Conservation (phyloP, 1,139 yeast species). For the Taphrina wiesneri region DNA sequence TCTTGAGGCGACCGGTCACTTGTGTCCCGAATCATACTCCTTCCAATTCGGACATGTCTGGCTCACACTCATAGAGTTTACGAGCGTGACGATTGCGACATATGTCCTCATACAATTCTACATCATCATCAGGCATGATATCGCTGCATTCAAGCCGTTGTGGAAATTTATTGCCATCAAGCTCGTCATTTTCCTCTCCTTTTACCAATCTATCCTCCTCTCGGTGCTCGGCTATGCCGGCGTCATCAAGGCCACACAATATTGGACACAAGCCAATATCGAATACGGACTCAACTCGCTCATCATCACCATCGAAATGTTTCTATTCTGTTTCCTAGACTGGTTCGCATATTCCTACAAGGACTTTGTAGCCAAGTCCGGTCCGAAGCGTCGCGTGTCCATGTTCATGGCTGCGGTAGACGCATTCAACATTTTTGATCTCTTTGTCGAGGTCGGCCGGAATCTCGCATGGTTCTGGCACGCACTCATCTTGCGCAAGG, state of each 20-base stretch:
- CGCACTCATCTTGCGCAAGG: conserved; percentile 12
- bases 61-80: conserved; percentile 10
- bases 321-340: conserved; percentile 18
- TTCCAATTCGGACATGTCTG: conserved; percentile 12
- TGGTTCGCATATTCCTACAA: conserved; percentile 19
- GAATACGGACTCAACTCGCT: conserved; percentile 23
- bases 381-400: conserved; percentile 10
- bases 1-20: conserved; percentile 16
- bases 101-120: conserved; percentile 16
- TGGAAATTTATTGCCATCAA: conserved; percentile 12
- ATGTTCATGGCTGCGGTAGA: conserved; percentile 17
- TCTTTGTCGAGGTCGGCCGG: conserved; percentile 22
- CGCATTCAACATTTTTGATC: conserved; percentile 15
- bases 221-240: conserved; percentile 20
- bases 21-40: conserved; percentile 10
- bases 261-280: conserved; percentile 21
- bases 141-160: conserved; percentile 7
- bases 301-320: conserved; percentile 22
- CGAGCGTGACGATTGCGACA: conserved; percentile 11
- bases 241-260: conserved; percentile 26
- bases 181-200: conserved; percentile 20
- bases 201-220: conserved; percentile 14
- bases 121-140: conserved; percentile 11
- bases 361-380: neutral
- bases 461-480: conserved; percentile 19